Conservation (phyloP, 306 rosid species). For the Pyrus pyrifolia region DNA sequence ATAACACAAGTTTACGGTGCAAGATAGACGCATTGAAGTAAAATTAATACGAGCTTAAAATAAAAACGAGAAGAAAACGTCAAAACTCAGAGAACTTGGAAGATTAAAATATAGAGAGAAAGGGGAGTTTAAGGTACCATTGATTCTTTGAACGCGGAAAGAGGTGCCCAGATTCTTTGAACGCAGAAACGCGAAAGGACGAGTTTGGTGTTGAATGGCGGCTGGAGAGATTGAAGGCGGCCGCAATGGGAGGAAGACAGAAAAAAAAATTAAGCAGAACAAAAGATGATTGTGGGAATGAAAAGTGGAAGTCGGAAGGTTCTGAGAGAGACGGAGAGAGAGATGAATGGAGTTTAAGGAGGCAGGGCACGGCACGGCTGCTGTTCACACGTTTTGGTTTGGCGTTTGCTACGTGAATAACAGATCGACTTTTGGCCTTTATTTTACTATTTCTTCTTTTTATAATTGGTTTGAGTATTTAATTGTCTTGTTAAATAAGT, state of each 20-base stretch:
- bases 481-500: not conserved
- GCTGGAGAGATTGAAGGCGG: not conserved
- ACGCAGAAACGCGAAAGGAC: not conserved
- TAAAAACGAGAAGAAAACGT: no score
- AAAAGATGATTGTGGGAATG: not conserved
- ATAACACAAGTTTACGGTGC: not conserved
- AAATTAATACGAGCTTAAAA: not conserved
- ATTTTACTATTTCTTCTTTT: not conserved
- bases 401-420: not conserved
- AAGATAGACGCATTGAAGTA: not conserved
- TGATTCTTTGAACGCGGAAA: not conserved
- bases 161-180: not conserved
- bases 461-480: not conserved
- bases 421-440: not conserved
- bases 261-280: not conserved
- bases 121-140: not conserved
- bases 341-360: not conserved
- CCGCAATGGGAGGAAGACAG: not conserved
- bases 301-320: not conserved
- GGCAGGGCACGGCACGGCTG: not conserved
- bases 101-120: not conserved
- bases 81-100: not conserved
- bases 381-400: not conserved
- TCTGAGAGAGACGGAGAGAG: not conserved
- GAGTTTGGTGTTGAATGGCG: not conserved